A percentile compares a stretch with the other conserved stretches of the same genome.
phyloP scores from a whole-genome alignment of 768 basidiomycete genomes.

The Mycena latifolia region DNA sequence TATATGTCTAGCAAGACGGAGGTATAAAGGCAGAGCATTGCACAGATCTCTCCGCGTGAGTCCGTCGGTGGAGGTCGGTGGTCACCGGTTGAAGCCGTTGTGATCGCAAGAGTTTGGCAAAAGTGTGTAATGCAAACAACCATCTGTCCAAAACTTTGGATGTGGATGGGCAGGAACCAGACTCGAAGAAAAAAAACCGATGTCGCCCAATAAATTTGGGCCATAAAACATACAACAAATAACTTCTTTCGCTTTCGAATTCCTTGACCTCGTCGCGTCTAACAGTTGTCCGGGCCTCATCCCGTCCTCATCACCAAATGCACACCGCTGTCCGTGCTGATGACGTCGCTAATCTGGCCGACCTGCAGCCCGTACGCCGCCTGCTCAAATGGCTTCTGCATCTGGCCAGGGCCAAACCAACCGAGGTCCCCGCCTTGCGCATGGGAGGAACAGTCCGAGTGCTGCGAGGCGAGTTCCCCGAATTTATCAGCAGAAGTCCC shows the following conservation, averaged over 20 bases:
- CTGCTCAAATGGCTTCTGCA: constrained; percentile 99
- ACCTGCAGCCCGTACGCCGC: constrained; percentile 79
- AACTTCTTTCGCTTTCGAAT: constrained; percentile 5
- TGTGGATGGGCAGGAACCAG: too few species aligned
- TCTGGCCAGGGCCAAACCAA: constrained; percentile 85
- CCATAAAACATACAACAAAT: not conserved
- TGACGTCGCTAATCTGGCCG: constrained; percentile 83
- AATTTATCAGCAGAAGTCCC: constrained; percentile 71
- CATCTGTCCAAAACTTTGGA: too few species aligned
- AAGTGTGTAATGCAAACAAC: not conserved
- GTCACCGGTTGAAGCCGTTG: not conserved
- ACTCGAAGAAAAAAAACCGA: too few species aligned
- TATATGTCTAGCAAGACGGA: not conserved
- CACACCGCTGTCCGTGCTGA: constrained; percentile 94
- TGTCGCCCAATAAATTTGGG: not conserved
- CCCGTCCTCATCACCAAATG: constrained; percentile 93
- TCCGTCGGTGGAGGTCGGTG: not conserved
- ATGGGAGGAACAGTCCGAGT: constrained; percentile 95
- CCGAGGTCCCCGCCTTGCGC: constrained; percentile 89
- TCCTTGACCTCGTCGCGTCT: not conserved
- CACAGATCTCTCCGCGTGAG: not conserved
- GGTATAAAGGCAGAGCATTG: not conserved
- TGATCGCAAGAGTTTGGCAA: not conserved
- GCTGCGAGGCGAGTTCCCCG: constrained; percentile 74
- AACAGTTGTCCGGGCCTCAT: too few species aligned